Evolutionary conservation across 768 basidiomycete species (phyloP), one percentile per base, ranked within the genome.

Genomic region (Suillus plorans): DNA sequence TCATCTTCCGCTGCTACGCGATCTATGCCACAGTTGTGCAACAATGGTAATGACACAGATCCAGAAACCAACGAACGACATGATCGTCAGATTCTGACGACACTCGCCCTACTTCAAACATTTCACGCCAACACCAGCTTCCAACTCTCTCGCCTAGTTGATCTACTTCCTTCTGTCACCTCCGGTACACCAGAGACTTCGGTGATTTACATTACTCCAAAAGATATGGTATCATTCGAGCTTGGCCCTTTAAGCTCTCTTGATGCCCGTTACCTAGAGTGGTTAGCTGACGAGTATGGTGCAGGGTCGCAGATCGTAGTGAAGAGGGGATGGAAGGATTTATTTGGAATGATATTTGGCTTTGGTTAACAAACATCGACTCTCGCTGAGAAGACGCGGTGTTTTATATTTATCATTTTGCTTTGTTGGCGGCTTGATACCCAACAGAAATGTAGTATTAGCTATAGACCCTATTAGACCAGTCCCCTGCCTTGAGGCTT

Each of bases 251-350:
- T 92, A 64, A 94, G 92, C 70, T 77, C 80, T 5, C 71, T 88
- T 56, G 92, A 94, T 66, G 87, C 82, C n/a, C 80, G 79, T 50
- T 94, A 93, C 72, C 77, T 93, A 41, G 90, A 92, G 72, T 94
- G 91, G 90, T 78, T 95, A 20, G 85, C 81, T 1, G 81, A 82
- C 60, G 89, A 91, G 74, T 90, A 90, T 64, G 86, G 82, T 4
- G 80, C 80, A 2, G 81, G 82, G 0, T 66, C 68, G 9, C 71
- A 69, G 60, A 73, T 82, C 37, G 72, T 77, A 36, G 81, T 84
- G 47, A 77, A 74, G 65, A 72, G 81, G 20, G 78, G 82, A 3
- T 85, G 84, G 84, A 78, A 79, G 63, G 84, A 85, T 66, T 63
- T 85, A 5, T 68, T 83, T 4, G 75, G 80, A 3, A 74, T 80